phyloP scores from a whole-genome alignment of 257 asterid genomes.

The Verbena officinalis region DNA sequence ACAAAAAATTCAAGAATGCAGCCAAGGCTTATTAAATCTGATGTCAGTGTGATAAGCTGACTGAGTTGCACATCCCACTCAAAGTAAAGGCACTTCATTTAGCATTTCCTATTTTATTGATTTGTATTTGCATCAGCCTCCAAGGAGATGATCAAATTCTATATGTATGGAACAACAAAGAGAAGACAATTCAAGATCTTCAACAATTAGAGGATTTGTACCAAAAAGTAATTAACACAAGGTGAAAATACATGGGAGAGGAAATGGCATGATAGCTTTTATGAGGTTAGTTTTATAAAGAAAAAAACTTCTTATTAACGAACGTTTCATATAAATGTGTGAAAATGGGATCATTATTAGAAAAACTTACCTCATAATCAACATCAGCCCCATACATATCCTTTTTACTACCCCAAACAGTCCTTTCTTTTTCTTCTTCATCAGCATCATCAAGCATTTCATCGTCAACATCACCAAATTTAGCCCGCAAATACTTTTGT shows the following conservation, averaged over 20 bases:
- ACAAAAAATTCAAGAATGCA: conserved; percentile 19
- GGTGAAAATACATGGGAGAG: neutral
- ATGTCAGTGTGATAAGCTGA: conserved; percentile 3
- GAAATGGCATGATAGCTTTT: neutral
- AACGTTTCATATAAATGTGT: neutral
- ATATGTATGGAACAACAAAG: neutral
- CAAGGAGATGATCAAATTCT: neutral
- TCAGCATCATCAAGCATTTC: conserved; percentile 64
- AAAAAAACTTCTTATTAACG: too few relatives aligned
- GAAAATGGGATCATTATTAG: neutral
- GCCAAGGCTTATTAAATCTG: conserved; percentile 13
- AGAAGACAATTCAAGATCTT: neutral
- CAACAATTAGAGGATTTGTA: neutral
- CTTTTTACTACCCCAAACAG: conserved; percentile 57
- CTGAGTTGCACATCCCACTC: neutral
- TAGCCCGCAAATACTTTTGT: conserved; percentile 55
- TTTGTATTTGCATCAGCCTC: neutral
- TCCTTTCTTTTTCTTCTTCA: conserved; percentile 52
- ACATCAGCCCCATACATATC: conserved; percentile 51
- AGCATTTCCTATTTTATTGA: conserved; percentile 1
- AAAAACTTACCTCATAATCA: conserved; percentile 50
- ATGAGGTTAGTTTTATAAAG: neutral
- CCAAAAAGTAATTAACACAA: too few relatives aligned
- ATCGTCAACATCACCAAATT: conserved; percentile 79
- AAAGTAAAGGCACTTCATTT: conserved; percentile 8